Evolutionary conservation across 2,329 filamentous ascomycete species (phyloP), one percentile per base, ranked within the genome.

Genomic region (Chrysoporthe cubensis): DNA sequence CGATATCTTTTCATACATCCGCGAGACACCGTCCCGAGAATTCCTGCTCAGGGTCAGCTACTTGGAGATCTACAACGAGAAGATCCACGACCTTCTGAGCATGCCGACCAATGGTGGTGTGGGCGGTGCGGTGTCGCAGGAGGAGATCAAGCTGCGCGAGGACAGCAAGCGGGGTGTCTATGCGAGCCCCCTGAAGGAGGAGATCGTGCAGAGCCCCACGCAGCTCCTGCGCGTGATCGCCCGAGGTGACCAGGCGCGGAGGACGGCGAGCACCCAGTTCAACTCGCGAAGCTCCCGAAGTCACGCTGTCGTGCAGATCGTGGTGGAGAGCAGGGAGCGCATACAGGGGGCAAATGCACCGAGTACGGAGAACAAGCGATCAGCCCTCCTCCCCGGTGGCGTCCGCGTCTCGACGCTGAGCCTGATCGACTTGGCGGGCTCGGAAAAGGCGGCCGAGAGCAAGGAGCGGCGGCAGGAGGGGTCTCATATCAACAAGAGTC

Each of bases 1-100:
- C 71, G 96, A 99, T 76, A 99, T 99, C 64, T 99, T 99, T 79
- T 98, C 96, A 0, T 99, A 97, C 78, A 99, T 99, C 73, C 91
- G 96, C 67, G 96, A 99, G 80, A 98, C 96, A 0, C 96, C 96
- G 0, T 93, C 94, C 46, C 88, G 96, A 69, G 96, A 99, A 76
- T 99, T 99, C 72, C 81, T 99, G 67, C 86, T 99, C 67, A 91
- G 96, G 71, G 96, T 99, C 76, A 98, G 95, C 83, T 99, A 99
- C 77, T 85, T 99, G 71, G 96, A 99, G 81, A 99, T 99, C 70
- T 99, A 99, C 81, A 99, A 99, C 75, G 96, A 99, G 77, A 96
- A 88, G 79, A 98, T 99, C 67, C 92, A 97, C 76, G 96, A 99
- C 79, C 83, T 99, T 62, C 84, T 99, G 57, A 95, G 91, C 71